Conservation (phyloP, 257 asterid species). For the Solanum tarijense region DNA sequence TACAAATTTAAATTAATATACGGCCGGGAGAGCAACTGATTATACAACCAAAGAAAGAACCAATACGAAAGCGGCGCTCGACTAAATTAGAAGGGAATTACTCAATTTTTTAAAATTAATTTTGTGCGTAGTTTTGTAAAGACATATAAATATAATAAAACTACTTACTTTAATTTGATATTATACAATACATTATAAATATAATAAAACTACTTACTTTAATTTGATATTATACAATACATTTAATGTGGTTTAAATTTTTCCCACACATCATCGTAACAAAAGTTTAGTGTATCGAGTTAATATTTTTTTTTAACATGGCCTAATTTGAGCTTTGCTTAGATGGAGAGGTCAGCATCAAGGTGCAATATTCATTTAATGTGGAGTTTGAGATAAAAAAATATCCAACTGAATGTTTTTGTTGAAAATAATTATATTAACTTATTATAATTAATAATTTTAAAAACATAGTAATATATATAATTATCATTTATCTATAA, state of each 20-base stretch:
- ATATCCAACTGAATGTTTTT: background rate
- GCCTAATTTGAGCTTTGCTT: background rate
- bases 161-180: too few species aligned
- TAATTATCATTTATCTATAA: background rate
- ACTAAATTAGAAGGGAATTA: background rate
- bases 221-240: background rate
- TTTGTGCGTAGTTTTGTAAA: background rate
- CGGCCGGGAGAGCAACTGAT: background rate
- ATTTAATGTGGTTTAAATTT: background rate
- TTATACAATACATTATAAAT: too few species aligned
- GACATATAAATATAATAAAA: background rate
- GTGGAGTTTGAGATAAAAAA: background rate
- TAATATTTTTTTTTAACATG: background rate
- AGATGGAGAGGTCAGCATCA: background rate
- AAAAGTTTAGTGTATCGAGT: background rate
- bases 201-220: background rate
- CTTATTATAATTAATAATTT: background rate
- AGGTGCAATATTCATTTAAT: background rate
- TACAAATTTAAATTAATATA: background rate
- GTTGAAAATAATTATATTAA: background rate
- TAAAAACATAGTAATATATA: background rate
- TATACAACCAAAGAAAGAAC: background rate
- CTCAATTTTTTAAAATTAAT: background rate
- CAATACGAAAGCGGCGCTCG: background rate
- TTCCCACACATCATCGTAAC: accelerated